These are phyloP conservation scores for Podospora appendiculata DNA, from an alignment of 495 filamentous ascomycete species.

Conservation along the genomic window DNA sequence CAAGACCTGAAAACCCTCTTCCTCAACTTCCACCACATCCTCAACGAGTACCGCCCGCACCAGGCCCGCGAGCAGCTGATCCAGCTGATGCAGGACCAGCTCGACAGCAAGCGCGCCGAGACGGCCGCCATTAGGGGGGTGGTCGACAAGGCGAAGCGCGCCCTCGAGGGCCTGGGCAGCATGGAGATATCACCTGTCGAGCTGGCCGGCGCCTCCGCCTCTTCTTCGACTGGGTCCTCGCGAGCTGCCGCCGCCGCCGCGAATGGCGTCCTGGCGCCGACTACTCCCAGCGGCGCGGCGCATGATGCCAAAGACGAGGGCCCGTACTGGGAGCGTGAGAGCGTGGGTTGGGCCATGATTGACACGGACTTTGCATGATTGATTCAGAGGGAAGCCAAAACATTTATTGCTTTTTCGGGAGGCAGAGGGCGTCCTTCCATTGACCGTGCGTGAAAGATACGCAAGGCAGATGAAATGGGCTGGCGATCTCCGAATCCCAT, in stretches of 20 bases:
- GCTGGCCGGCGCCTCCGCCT: background rate
- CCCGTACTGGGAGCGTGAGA: constrained; percentile 4
- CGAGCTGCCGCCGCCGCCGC: background rate
- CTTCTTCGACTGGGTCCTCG: no score
- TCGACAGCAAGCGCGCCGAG: constrained; percentile 67
- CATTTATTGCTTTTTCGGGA: no score
- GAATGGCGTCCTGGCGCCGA: background rate
- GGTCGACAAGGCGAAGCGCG: constrained; percentile 62
- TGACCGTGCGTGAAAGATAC: no score
- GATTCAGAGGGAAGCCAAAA: no score
- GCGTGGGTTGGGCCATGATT: constrained; percentile 7
- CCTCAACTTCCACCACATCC: constrained; percentile 80
- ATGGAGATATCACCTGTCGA: constrained; percentile 22
- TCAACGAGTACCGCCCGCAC: constrained; percentile 94
- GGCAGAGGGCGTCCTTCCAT: no score
- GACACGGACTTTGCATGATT: constrained; percentile 12
- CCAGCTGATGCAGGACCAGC: constrained; percentile 82
- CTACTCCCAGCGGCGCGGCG: background rate
- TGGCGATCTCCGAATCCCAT: no score
- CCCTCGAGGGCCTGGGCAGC: constrained; percentile 56
- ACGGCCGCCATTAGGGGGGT: constrained; percentile 66
- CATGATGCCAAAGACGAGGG: constrained; percentile 8
- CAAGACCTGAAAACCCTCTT: constrained; percentile 70
- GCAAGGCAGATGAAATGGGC: no score
- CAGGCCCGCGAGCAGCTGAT: constrained; percentile 90